Conservation (phyloP, 176 grass and related monocot genomes). For the Microstegium vimineum region DNA sequence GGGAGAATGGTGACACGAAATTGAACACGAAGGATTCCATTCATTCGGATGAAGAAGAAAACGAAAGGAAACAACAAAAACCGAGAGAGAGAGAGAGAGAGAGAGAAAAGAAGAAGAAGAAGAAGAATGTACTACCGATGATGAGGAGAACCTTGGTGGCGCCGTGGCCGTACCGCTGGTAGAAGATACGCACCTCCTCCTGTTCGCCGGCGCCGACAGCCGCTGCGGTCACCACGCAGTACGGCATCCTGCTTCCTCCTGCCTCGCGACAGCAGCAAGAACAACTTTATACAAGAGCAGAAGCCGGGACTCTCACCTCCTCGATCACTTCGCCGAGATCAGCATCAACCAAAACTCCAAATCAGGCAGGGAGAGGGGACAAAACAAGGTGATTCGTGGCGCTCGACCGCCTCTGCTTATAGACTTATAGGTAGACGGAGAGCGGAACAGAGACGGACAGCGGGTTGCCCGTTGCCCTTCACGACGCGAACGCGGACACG, state of each 20-base stretch:
- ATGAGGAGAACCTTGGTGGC: slow-evolving; percentile 69
- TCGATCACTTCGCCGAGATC: slow-evolving; percentile 3
- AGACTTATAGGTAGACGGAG: neutral
- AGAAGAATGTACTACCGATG: slow-evolving; percentile 42
- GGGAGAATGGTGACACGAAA: too few relatives aligned
- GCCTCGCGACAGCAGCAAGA: neutral
- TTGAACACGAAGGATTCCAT: neutral
- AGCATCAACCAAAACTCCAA: neutral
- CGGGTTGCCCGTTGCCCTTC: neutral
- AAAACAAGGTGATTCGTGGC: neutral
- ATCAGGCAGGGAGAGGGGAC: neutral
- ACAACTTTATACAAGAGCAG: neutral
- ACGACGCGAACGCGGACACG: neutral
- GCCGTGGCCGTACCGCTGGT: slow-evolving; percentile 61
- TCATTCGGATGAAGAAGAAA: neutral
- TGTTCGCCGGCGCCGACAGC: neutral
- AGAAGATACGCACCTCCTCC: slow-evolving; percentile 49
- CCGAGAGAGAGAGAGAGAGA: too few relatives aligned
- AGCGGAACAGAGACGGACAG: neutral
- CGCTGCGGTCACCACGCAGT: slow-evolving; percentile 36
- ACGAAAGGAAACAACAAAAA: neutral
- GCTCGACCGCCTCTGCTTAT: neutral
- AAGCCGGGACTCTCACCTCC: neutral
- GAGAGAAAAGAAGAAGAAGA: too few relatives aligned
- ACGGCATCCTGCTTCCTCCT: slow-evolving; percentile 48